phyloP scores from a whole-genome alignment of 164 flowering plant genomes.

The Piper betle region DNA sequence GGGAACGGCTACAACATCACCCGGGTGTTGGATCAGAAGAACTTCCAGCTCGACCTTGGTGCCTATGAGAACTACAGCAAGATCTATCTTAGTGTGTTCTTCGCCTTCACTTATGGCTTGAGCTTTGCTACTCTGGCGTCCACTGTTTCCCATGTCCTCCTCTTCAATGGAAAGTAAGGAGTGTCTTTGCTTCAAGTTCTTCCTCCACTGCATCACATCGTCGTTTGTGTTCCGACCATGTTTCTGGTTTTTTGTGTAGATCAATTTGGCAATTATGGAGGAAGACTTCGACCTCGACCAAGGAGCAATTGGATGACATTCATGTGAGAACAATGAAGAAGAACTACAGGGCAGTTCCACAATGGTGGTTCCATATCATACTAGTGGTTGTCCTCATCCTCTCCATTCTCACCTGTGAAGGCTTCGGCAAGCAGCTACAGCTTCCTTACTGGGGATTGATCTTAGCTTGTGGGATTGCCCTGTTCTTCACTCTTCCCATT shows the following conservation, averaged over 20 bases:
- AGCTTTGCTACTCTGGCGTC: constrained; percentile 47
- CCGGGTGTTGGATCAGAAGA: constrained; percentile 13
- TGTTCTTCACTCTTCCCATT: constrained; percentile 51
- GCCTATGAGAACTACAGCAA: constrained; percentile 35
- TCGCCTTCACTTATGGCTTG: constrained; percentile 28
- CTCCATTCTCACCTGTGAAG: constrained; percentile 43
- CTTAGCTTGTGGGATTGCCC: constrained; percentile 37
- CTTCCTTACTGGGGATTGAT: constrained; percentile 88
- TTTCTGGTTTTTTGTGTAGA: too few species aligned
- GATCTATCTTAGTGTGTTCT: constrained; percentile 34
- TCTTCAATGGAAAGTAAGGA: constrained; percentile 30
- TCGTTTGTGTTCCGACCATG: too few species aligned
- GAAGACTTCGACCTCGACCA: too few species aligned
- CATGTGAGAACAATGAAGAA: too few species aligned
- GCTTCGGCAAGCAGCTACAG: constrained; percentile 54
- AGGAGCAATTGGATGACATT: too few species aligned
- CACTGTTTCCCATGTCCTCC: constrained; percentile 44
- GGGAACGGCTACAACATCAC: constrained; percentile 30
- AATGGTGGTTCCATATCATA: too few species aligned
- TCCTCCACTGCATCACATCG: too few species aligned
- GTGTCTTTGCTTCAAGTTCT: too few species aligned
- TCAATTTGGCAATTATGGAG: too few species aligned
- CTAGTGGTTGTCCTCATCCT: too few species aligned
- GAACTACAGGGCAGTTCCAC: too few species aligned
- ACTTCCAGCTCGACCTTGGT: constrained; percentile 17